A percentile compares a stretch with the other conserved stretches of the same genome.
Evolutionary conservation across 768 basidiomycete genomes (phyloP).

Genomic region (Phanerochaete sordida): DNA sequence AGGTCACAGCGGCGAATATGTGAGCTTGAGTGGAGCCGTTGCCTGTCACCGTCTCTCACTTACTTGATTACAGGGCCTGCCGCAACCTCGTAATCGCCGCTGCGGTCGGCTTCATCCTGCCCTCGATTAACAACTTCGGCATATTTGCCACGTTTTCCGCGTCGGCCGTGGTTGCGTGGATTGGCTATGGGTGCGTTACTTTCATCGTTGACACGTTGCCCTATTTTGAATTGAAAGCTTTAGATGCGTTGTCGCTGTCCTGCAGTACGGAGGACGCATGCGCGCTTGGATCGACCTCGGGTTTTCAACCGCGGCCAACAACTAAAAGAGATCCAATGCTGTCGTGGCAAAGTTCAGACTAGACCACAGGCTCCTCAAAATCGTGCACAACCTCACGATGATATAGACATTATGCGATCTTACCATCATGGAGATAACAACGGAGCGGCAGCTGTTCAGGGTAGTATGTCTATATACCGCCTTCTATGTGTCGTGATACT

Average conservation of each 20-base stretch:
- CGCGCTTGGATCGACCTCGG: conserved; percentile 55
- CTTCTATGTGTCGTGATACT: too few relatives aligned
- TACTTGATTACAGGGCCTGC: conserved; percentile 35
- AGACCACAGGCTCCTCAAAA: too few relatives aligned
- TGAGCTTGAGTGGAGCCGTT: conserved; percentile 26
- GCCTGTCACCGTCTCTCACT: neutral
- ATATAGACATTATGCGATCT: too few relatives aligned
- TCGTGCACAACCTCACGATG: too few relatives aligned
- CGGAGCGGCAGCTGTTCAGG: too few relatives aligned
- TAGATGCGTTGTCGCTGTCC: neutral
- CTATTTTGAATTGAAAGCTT: too few relatives aligned
- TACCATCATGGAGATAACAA: too few relatives aligned
- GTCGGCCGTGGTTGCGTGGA: conserved; percentile 42
- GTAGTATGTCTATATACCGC: too few relatives aligned
- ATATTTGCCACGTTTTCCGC: conserved; percentile 46
- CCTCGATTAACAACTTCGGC: conserved; percentile 51
- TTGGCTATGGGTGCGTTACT: conserved; percentile 56
- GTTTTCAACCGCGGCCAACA: conserved; percentile 37
- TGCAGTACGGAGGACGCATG: conserved; percentile 50
- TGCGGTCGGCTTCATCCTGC: conserved; percentile 45
- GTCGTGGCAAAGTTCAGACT: too few relatives aligned
- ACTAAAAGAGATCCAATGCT: neutral
- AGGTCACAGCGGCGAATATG: conserved; percentile 57
- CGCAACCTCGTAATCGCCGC: conserved; percentile 43
- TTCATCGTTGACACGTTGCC: too few relatives aligned